Conservation (phyloP, 495 filamentous ascomycete species). For the Parmelia sp. region DNA sequence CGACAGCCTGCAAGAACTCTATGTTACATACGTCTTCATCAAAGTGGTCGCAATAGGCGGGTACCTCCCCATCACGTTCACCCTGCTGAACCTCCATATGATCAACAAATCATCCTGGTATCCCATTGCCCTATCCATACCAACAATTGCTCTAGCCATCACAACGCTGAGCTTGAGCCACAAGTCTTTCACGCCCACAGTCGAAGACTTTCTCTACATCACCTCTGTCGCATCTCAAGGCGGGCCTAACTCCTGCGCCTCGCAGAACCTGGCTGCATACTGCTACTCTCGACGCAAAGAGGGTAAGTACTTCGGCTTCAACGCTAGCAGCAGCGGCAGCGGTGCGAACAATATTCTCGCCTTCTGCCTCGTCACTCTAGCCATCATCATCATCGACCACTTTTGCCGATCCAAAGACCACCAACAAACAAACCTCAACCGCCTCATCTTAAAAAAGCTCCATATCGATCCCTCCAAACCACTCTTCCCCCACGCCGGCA, state of each 20-base stretch:
- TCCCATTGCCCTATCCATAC: slow-evolving; percentile 14
- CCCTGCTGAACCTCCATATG: slow-evolving; percentile 20
- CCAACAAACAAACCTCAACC: neutral
- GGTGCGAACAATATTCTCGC: neutral
- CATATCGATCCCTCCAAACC: neutral
- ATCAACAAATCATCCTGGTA: slow-evolving; percentile 24
- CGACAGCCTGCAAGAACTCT: slow-evolving; percentile 21
- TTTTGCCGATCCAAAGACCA: neutral
- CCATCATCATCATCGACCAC: neutral
- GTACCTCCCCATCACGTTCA: slow-evolving; percentile 24
- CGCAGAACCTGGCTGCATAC: neutral
- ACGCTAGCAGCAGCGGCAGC: neutral
- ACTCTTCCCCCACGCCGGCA: neutral
- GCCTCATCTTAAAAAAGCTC: neutral
- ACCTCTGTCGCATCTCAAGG: slow-evolving; percentile 1
- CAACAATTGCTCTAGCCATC: slow-evolving; percentile 10
- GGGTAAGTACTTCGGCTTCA: neutral
- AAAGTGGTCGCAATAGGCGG: slow-evolving; percentile 21
- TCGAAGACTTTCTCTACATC: neutral
- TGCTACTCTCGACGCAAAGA: neutral
- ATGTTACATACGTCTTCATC: slow-evolving; percentile 19
- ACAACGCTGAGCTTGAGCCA: slow-evolving; percentile 8
- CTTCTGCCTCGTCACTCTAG: neutral
- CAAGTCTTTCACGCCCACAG: neutral
- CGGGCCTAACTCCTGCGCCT: neutral